A percentile compares a stretch with the other conserved stretches of the same genome.
Conservation (phyloP, 495 filamentous ascomycete species). For the Daldinia decipiens region DNA sequence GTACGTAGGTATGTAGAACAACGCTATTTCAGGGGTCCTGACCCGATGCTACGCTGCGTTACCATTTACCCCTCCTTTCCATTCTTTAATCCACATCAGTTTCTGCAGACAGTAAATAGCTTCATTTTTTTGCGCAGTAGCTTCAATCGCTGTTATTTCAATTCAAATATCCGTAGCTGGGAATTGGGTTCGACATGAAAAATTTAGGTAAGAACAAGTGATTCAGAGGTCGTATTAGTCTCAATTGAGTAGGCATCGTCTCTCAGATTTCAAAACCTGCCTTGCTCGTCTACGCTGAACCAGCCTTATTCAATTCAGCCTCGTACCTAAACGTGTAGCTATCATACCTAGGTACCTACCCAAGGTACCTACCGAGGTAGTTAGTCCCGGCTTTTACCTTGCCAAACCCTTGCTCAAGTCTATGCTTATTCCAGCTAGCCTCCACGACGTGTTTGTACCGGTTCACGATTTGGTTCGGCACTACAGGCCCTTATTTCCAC, state of each 20-base stretch:
- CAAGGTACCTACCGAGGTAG: too few species aligned
- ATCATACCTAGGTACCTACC: too few species aligned
- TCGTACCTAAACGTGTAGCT: background rate
- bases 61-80: background rate
- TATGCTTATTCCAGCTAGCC: background rate
- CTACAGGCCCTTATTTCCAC: slow-evolving; percentile 8
- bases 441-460: slow-evolving; percentile 7
- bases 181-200: background rate
- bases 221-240: background rate
- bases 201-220: background rate
- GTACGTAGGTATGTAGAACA: background rate
- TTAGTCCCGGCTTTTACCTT: background rate
- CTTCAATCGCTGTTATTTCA: background rate
- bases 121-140: background rate
- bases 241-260: too few species aligned
- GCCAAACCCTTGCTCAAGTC: background rate
- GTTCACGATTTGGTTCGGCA: background rate
- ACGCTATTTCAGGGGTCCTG: background rate
- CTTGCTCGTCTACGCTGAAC: background rate
- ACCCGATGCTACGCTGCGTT: background rate
- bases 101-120: background rate
- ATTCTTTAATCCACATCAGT: background rate
- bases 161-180: background rate
- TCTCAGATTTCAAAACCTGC: too few species aligned
- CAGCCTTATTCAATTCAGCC: slow-evolving; percentile 6